Base-by-base conservation (phyloP, 2,329 filamentous ascomycete genomes). In the Chrysoporthe austroafricana region DNA sequence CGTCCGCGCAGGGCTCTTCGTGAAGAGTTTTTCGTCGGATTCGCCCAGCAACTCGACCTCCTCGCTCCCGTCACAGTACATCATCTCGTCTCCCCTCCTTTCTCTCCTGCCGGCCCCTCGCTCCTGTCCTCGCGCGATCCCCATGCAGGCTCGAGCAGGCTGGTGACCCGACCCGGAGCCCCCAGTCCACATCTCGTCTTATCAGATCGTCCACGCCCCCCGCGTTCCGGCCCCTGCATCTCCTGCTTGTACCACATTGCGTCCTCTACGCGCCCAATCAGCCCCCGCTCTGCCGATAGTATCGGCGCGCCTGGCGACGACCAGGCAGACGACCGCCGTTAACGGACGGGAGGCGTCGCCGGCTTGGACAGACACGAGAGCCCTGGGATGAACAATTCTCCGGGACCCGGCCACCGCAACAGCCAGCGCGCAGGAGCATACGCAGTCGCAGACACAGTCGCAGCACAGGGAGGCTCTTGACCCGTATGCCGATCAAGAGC, bases 151-250 rank as follows among this genome's bases (percentile, higher is more conserved):
- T 16, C 6, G 42, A 44, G 14, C 42, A 44, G 58, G 21, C 58
- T 44, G 39, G n/a, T 4, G 32, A 57, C 34, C 16, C 52, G 11
- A 57, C 54, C 16, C 18, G 54, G 34, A 57, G 34, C 32, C 39
- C 16, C 54, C 32, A 57, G n/a, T 32, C 54, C 54, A 57, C 54
- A 57, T 54, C 50, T 26, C 54, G 39, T 57, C 34, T 57, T 57
- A 57, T 57, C 54, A 57, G 54, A 57, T 57, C 54, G 18, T 36
- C 16, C 34, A 16, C 54, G 18, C 54, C 34, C 6, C 14, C 50
- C 26, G 36, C 36, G 6, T 39, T 32, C 18, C 54, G 34, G 39
- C 54, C 54, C 54, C n/a, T 57, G 54, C 54, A 57, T 39, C 54
- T 13, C 16, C 26, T 32, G 50, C 50, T 14, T 39, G 11, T 34